Evolutionary conservation across 1,139 yeast species (phyloP).

Genomic region (Blastobotrys capitulatus): DNA sequence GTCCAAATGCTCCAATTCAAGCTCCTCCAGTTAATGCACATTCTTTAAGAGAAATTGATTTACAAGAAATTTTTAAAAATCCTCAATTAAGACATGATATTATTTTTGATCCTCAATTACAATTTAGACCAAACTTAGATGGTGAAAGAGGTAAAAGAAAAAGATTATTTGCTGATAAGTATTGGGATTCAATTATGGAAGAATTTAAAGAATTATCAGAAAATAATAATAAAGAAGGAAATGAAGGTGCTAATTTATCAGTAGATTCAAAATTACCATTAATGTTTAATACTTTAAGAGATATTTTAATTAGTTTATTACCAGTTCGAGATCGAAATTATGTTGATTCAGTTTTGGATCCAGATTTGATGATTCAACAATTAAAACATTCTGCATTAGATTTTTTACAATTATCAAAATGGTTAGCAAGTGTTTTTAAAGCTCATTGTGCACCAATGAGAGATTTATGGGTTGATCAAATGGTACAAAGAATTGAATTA

Average conservation of each 20-base stretch:
- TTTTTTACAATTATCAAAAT: constrained; percentile 59
- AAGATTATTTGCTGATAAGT: constrained; percentile 66
- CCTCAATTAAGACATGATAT: constrained; percentile 93
- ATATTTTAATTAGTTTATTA: constrained; percentile 64
- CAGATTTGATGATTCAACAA: constrained; percentile 73
- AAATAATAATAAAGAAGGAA: constrained; percentile 2
- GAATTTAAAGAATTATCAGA: constrained; percentile 41
- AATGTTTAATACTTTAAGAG: constrained; percentile 70
- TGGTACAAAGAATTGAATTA: constrained; percentile 61
- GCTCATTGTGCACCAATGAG: constrained; percentile 95
- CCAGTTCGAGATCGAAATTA: constrained; percentile 72
- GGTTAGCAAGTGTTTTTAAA: constrained; percentile 69
- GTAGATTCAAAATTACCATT: constrained; percentile 48
- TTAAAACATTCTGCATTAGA: constrained; percentile 62
- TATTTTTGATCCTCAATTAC: constrained; percentile 85
- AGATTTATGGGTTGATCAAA: constrained; percentile 81
- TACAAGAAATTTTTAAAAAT: constrained; percentile 83
- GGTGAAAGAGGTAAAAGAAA: constrained; percentile 85
- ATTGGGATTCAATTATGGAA: constrained; percentile 71
- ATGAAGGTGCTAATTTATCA: constrained; percentile 11
- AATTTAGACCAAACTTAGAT: constrained; percentile 86
- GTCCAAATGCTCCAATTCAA: constrained; percentile 30
- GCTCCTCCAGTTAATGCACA: constrained; percentile 86
- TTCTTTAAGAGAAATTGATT: constrained; percentile 77
- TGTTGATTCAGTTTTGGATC: constrained; percentile 71